These are phyloP conservation scores for Podaxis pistillaris DNA, from an alignment of 768 basidiomycete genomes.

Conservation along the genomic window DNA sequence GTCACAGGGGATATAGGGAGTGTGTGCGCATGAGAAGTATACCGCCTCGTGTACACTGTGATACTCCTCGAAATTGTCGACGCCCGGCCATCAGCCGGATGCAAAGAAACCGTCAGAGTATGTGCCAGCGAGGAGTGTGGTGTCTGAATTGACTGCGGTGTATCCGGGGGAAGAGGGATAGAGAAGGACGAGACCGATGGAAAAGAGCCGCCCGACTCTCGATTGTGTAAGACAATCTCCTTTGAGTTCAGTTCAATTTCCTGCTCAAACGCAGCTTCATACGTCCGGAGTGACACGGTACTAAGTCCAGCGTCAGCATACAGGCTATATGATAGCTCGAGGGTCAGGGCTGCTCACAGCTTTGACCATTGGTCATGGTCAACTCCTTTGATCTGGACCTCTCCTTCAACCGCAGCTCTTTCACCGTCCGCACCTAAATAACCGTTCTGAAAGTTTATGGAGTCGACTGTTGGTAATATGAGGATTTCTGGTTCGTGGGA, in stretches of 20 bases:
- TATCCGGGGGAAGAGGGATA: constrained; percentile 74
- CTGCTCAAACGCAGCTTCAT: constrained; percentile 58
- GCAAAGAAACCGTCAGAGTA: constrained; percentile 64
- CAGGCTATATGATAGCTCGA: not conserved
- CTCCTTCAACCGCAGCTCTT: constrained; percentile 81
- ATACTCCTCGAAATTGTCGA: constrained; percentile 52
- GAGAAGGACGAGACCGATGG: constrained; percentile 77
- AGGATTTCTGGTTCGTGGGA: constrained; percentile 58
- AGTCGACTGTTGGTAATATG: constrained; percentile 68
- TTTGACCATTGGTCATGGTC: constrained; percentile 57
- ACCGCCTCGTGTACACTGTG: constrained; percentile 71
- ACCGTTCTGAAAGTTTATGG: constrained; percentile 82
- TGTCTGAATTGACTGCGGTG: constrained; percentile 81
- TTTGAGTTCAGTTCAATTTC: constrained; percentile 66
- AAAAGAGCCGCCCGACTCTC: constrained; percentile 35
- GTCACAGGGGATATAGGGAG: constrained; percentile 62
- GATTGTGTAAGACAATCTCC: constrained; percentile 55
- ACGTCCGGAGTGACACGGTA: constrained; percentile 61
- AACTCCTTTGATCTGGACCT: constrained; percentile 79
- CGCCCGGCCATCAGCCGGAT: constrained; percentile 41
- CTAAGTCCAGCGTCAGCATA: constrained; percentile 34
- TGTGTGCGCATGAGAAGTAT: constrained; percentile 59
- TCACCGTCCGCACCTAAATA: constrained; percentile 83
- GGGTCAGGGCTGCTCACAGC: constrained; percentile 54
- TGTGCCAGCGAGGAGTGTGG: constrained; percentile 72